A percentile compares a stretch with the other conserved stretches of the same genome.
Evolutionary conservation across 257 asterid genomes (phyloP).

Genomic region (Gentiana straminea): DNA sequence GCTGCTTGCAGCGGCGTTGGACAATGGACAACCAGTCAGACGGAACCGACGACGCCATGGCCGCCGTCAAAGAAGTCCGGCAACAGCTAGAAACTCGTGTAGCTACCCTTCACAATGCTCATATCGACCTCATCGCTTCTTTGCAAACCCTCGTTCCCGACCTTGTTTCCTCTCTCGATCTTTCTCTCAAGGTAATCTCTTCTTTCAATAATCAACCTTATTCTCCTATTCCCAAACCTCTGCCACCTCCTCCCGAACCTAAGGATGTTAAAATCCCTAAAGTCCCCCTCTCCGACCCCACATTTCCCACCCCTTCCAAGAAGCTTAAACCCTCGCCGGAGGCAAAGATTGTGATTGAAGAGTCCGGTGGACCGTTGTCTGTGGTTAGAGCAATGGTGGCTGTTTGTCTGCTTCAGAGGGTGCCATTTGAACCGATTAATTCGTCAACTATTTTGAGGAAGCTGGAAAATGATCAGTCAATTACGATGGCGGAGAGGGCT

Average conservation of each 20-base stretch:
- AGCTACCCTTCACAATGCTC: constrained; percentile 54
- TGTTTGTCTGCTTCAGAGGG: constrained; percentile 71
- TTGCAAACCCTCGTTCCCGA: constrained; percentile 70
- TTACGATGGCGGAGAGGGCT: constrained; percentile 45
- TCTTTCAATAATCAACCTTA: constrained; percentile 45
- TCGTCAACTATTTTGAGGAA: constrained; percentile 74
- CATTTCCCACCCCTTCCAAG: constrained; percentile 12
- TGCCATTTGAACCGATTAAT: constrained; percentile 68
- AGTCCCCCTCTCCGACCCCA: constrained; percentile 21
- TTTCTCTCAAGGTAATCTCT: constrained; percentile 66
- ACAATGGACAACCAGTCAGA: constrained; percentile 48
- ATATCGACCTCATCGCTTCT: constrained; percentile 75
- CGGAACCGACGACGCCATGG: constrained; percentile 30
- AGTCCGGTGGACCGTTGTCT: constrained; percentile 56
- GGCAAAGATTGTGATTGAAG: constrained; percentile 46
- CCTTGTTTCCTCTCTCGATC: constrained; percentile 80
- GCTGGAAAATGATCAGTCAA: constrained; percentile 67
- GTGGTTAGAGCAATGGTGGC: constrained; percentile 89
- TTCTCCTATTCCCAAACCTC: constrained; percentile 55
- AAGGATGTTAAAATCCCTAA: constrained; percentile 26
- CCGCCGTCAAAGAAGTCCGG: constrained; percentile 45
- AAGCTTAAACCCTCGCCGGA: constrained; percentile 17
- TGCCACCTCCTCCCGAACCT: constrained; percentile 44
- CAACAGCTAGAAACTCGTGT: constrained; percentile 65
- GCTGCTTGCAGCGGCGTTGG: no score